Evolutionary conservation across 1,284 basidiomycete genomes (phyloP).

Genomic region (Trichosporon asahii): DNA sequence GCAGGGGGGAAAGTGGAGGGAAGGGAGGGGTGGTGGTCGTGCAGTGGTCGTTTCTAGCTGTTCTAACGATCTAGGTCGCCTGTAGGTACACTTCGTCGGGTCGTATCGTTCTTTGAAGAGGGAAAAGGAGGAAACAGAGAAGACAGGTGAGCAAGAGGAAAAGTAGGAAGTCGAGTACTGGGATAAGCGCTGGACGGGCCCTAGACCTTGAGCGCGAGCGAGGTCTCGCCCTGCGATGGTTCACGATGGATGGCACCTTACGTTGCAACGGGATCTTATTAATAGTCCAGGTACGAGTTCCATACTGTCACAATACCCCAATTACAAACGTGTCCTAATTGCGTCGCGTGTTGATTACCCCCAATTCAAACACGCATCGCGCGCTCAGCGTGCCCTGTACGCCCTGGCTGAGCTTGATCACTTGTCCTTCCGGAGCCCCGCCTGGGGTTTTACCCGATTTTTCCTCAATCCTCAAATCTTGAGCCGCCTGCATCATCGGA

Average conservation of each 20-base stretch:
- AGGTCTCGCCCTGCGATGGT: neutral
- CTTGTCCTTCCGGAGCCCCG: neutral
- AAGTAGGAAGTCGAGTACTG: neutral
- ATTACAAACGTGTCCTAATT: constrained; percentile 11
- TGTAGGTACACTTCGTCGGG: neutral
- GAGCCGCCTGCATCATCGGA: neutral
- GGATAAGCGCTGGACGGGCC: neutral
- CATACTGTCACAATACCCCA: neutral
- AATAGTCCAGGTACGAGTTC: neutral
- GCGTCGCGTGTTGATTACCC: neutral
- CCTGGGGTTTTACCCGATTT: neutral
- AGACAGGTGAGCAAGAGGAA: neutral
- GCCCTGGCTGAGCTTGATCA: neutral
- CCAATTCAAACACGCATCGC: neutral
- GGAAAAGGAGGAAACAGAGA: neutral
- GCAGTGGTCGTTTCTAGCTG: constrained; percentile 1
- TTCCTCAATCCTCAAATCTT: neutral
- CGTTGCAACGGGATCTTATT: constrained; percentile 1
- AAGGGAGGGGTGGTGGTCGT: neutral
- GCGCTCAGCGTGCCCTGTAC: neutral
- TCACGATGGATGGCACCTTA: constrained; percentile 3
- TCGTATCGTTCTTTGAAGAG: neutral
- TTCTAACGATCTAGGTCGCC: neutral
- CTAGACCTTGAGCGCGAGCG: neutral
- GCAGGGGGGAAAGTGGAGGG: neutral